A percentile compares a stretch with the other conserved stretches of the same genome.
phyloP scores from a whole-genome alignment of 331 rosid species.

The Stylosanthes scabra region DNA sequence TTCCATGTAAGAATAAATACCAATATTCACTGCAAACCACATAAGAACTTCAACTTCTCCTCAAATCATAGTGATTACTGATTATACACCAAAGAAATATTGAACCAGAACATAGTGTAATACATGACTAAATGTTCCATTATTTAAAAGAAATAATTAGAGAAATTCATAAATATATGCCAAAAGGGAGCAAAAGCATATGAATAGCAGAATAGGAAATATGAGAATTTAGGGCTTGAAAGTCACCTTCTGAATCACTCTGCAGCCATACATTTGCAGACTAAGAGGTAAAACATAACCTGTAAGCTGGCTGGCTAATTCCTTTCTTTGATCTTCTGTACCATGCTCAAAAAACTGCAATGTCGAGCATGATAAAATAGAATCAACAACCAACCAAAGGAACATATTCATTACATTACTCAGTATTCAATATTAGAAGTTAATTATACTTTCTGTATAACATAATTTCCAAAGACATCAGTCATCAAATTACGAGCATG shows the following conservation, averaged over 20 bases:
- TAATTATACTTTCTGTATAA: slow-evolving; percentile 85
- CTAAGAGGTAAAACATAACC: slow-evolving; percentile 95
- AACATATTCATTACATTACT: slow-evolving; percentile 16
- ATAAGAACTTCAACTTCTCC: neutral
- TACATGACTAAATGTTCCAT: slow-evolving; percentile 20
- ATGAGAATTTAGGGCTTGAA: slow-evolving; percentile 27
- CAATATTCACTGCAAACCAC: slow-evolving; percentile 18
- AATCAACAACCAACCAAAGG: slow-evolving; percentile 27
- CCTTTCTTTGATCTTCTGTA: slow-evolving; percentile 80
- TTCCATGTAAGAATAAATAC: neutral
- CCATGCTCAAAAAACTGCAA: slow-evolving; percentile 98
- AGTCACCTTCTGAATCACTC: slow-evolving; percentile 98
- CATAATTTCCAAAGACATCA: slow-evolving; percentile 98
- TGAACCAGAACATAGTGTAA: slow-evolving; percentile 25
- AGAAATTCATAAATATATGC: slow-evolving; percentile 2
- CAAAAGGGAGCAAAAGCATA: neutral
- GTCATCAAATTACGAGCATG: slow-evolving; percentile 94
- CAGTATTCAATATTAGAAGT: slow-evolving; percentile 32
- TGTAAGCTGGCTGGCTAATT: slow-evolving; percentile 77
- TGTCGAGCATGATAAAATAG: slow-evolving; percentile 32
- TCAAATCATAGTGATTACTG: slow-evolving; percentile 22
- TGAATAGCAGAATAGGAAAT: slow-evolving; percentile 31
- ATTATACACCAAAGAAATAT: slow-evolving; percentile 26
- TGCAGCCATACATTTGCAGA: slow-evolving; percentile 99
- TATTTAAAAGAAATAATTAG: slow-evolving; percentile 24